A percentile compares a stretch with the other conserved stretches of the same genome.
phyloP scores from a whole-genome alignment of 768 basidiomycete species.

The Tulasnella sp. region DNA sequence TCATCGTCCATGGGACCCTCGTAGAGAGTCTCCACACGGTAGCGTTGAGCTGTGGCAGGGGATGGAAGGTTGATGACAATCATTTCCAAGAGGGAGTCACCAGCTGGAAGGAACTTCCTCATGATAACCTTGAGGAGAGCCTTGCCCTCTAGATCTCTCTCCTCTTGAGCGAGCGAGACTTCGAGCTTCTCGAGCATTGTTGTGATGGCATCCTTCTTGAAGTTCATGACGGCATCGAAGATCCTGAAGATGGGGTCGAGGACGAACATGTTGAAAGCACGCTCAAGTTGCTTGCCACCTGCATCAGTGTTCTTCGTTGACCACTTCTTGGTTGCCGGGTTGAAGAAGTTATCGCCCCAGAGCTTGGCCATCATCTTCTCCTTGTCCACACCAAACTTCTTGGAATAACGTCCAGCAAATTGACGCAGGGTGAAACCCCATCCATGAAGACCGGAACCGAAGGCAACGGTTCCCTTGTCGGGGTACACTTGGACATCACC shows the following conservation, averaged over 20 bases:
- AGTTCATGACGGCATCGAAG: conserved; percentile 98
- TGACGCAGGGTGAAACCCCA: conserved; percentile 99
- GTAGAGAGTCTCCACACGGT: conserved; percentile 98
- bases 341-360: conserved; percentile 99
- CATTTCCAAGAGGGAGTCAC: conserved; percentile 98
- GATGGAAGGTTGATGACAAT: conserved; percentile 99
- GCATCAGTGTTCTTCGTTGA: conserved; percentile 58
- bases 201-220: conserved; percentile 80
- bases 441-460: conserved; percentile 98
- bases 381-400: conserved; percentile 98
- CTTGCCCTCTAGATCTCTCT: conserved; percentile 92
- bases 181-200: conserved; percentile 95
- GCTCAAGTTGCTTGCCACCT: conserved; percentile 86
- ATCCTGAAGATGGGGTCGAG: conserved; percentile 98
- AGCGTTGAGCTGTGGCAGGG: conserved; percentile 90
- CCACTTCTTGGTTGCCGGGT: conserved; percentile 95
- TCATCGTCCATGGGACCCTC: conserved; percentile 99
- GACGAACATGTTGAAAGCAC: conserved; percentile 96
- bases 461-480: conserved; percentile 95
- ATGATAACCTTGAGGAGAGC: conserved; percentile 92
- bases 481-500: conserved; percentile 99
- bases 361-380: conserved; percentile 96
- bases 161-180: conserved; percentile 72
- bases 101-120: conserved; percentile 99
- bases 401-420: conserved; percentile 86